Evolutionary conservation across 1,139 yeast genomes (phyloP).

Genomic region (Geotrichum reessii): DNA sequence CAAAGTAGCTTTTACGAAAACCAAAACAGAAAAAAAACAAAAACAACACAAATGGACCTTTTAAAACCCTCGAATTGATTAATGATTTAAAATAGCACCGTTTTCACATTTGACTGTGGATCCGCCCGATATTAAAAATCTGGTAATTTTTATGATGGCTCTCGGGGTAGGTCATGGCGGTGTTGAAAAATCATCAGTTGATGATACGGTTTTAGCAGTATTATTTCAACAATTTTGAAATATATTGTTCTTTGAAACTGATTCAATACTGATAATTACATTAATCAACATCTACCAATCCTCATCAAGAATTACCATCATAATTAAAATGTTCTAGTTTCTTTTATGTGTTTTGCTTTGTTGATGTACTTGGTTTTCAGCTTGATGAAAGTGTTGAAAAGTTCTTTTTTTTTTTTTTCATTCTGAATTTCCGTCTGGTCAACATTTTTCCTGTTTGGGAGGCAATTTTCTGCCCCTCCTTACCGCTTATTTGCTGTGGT

Average conservation of each 20-base stretch:
- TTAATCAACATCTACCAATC: not conserved
- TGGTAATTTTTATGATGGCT: not conserved
- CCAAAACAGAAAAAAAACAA: not conserved
- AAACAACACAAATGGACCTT: not conserved
- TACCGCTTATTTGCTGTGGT: not conserved
- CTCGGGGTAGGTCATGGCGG: not conserved
- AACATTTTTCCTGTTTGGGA: not conserved
- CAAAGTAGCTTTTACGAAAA: not conserved
- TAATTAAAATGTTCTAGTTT: not conserved
- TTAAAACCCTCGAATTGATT: not conserved
- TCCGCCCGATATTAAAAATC: too few species aligned
- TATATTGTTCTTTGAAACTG: not conserved
- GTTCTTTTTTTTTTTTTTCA: not conserved
- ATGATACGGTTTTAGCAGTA: not conserved
- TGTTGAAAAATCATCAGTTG: not conserved
- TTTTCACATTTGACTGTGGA: too few species aligned
- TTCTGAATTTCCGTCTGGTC: not conserved
- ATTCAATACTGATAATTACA: not conserved
- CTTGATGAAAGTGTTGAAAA: not conserved
- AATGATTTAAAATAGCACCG: not conserved
- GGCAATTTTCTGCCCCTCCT: not conserved
- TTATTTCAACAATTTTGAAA: not conserved
- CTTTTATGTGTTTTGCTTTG: not conserved
- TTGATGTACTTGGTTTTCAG: not conserved
- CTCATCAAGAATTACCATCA: slow-evolving; percentile 14